phyloP scores from a whole-genome alignment of 345 rosid species.

The Eutrema yunnanense region DNA sequence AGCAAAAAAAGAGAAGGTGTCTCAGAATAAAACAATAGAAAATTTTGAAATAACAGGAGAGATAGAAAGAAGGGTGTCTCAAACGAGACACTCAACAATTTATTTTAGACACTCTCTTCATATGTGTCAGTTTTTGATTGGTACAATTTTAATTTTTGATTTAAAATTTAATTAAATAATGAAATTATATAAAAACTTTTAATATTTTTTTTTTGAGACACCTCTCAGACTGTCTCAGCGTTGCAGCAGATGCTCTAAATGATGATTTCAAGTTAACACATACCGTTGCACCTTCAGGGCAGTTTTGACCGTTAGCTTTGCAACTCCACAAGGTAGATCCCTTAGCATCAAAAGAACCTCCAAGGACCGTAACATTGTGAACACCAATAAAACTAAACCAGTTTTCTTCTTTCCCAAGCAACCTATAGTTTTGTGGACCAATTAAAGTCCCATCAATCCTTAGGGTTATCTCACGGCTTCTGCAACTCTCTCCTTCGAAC shows the following conservation, averaged over 20 bases:
- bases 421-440: conserved; percentile 40
- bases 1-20: too few species aligned
- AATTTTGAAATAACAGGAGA: too few species aligned
- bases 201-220: too few species aligned
- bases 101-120: too few species aligned
- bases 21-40: too few species aligned
- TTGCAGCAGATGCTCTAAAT: background rate
- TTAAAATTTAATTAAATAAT: too few species aligned
- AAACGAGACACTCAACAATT: too few species aligned
- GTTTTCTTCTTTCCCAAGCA: conserved; percentile 28
- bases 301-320: conserved; percentile 29
- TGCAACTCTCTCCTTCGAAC: conserved; percentile 41
- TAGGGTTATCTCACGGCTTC: conserved; percentile 34
- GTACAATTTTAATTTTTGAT: too few species aligned
- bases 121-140: too few species aligned
- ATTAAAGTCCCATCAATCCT: conserved; percentile 43
- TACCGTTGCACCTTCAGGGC: conserved; percentile 64
- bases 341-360: conserved; percentile 51
- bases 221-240: too few species aligned
- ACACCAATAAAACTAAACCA: conserved; percentile 52
- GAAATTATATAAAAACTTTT: too few species aligned
- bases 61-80: too few species aligned
- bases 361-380: conserved; percentile 39
- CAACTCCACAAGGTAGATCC: conserved; percentile 57
- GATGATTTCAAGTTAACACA: background rate